phyloP scores from a whole-genome alignment of 1,284 basidiomycete species.

The Ganoderma lucidum region DNA sequence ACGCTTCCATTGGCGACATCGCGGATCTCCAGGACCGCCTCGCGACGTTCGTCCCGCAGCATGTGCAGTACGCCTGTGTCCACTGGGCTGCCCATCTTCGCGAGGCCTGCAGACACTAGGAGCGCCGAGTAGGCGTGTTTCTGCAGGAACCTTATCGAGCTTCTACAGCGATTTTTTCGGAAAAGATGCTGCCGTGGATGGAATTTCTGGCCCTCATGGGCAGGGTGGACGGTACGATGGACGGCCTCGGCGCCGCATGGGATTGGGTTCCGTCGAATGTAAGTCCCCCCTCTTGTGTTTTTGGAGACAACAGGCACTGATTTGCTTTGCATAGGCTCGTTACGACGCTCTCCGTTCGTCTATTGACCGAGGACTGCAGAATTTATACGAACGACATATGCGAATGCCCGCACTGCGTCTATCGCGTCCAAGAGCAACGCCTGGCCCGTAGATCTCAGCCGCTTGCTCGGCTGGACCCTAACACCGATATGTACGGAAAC shows the following conservation, averaged over 20 bases:
- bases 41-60: slow-evolving; percentile 8
- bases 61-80: slow-evolving; percentile 25
- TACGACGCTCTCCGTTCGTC: background rate
- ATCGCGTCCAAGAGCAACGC: background rate
- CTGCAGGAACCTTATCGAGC: background rate
- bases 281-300: background rate
- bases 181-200: slow-evolving; percentile 3
- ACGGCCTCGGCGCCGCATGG: background rate
- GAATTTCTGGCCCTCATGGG: background rate
- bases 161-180: background rate
- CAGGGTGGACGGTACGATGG: slow-evolving; percentile 3
- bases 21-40: slow-evolving; percentile 4
- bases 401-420: background rate
- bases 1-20: background rate
- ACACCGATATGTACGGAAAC: background rate
- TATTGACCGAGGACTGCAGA: background rate
- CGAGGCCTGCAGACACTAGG: background rate
- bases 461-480: background rate
- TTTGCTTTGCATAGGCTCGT: background rate
- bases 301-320: background rate
- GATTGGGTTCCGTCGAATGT: background rate
- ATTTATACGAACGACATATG: background rate
- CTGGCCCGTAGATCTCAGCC: background rate
- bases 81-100: slow-evolving; percentile 25
- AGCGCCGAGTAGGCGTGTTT: slow-evolving; percentile 4